Percentiles rank a stretch among this genome's conserved stretches.
Evolutionary conservation across 768 basidiomycete genomes (phyloP).

Genomic region (Trametes sanguinea): DNA sequence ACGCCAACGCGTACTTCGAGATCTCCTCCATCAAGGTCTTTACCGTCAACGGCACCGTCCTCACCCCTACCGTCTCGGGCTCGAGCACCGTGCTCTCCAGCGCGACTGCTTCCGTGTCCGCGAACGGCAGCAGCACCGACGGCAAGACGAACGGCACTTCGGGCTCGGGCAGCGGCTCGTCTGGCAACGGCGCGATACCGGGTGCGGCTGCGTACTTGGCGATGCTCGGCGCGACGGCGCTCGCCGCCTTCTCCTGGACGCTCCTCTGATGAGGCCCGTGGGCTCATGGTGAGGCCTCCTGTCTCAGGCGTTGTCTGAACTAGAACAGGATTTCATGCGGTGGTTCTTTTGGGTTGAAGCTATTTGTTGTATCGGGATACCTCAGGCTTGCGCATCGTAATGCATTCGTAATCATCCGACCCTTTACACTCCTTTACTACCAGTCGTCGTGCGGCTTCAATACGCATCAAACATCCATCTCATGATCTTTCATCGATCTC

Average conservation of each 20-base stretch:
- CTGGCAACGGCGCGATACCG: not conserved
- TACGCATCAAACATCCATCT: no score
- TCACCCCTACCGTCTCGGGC: slow-evolving; percentile 8
- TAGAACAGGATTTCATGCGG: no score
- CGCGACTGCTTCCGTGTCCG: slow-evolving; percentile 2
- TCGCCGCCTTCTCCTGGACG: slow-evolving; percentile 12
- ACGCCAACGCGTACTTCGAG: slow-evolving; percentile 59
- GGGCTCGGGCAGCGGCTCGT: not conserved
- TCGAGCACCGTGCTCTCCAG: slow-evolving; percentile 11
- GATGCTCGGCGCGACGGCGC: slow-evolving; percentile 3
- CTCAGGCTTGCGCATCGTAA: not conserved
- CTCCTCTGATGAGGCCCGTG: not conserved
- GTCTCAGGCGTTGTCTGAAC: no score
- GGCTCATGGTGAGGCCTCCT: no score
- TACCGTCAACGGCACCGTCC: slow-evolving; percentile 18
- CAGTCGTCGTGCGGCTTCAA: no score
- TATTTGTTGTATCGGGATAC: slow-evolving; percentile 4
- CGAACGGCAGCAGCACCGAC: not conserved
- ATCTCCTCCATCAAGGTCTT: slow-evolving; percentile 61
- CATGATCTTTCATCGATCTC: no score
- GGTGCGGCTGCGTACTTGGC: not conserved
- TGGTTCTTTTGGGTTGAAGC: no score
- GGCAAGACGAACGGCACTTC: not conserved
- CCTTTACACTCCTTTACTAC: no score
- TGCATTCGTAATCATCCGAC: not conserved